Percentiles rank a stretch among this genome's conserved stretches.
phyloP scores from a whole-genome alignment of 805 yeast species.

The Cyberlindnera bimundalis region DNA sequence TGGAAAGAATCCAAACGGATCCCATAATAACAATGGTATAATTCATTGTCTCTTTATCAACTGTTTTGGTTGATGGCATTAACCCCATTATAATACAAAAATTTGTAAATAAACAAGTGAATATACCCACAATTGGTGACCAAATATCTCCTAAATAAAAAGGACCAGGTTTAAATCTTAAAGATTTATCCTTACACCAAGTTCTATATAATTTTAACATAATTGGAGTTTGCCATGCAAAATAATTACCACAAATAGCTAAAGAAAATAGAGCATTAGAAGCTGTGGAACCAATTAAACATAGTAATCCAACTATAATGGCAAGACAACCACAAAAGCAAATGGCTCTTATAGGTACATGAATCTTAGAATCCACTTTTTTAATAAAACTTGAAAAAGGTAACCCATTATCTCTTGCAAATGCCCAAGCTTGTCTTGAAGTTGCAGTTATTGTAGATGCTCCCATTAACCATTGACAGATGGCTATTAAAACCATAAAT shows the following conservation, averaged over 20 bases:
- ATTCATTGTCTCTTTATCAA: conserved; percentile 53
- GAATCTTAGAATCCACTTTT: conserved; percentile 49
- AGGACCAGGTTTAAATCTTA: conserved; percentile 59
- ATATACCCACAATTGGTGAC: conserved; percentile 44
- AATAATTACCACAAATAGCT: conserved; percentile 41
- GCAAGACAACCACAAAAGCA: conserved; percentile 37
- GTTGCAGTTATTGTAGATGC: conserved; percentile 55
- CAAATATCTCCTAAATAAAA: conserved; percentile 54
- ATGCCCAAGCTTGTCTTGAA: conserved; percentile 71
- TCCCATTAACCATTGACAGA: conserved; percentile 69
- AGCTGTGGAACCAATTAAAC: conserved; percentile 40
- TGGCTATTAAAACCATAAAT: conserved; percentile 53
- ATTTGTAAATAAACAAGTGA: conserved; percentile 45
- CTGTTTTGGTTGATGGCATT: conserved; percentile 50
- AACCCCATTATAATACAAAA: conserved; percentile 54
- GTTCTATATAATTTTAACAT: conserved; percentile 34
- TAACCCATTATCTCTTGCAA: conserved; percentile 72
- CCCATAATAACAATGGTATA: conserved; percentile 66
- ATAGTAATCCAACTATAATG: conserved; percentile 37
- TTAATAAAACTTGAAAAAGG: conserved; percentile 58
- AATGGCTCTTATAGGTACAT: conserved; percentile 68
- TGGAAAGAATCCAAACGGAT: conserved; percentile 58
- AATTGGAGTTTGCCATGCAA: conserved; percentile 41
- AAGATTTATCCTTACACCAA: conserved; percentile 36
- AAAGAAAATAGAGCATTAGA: conserved; percentile 43